Conservation (phyloP, 495 filamentous ascomycete genomes). For the Tuber brumale region DNA sequence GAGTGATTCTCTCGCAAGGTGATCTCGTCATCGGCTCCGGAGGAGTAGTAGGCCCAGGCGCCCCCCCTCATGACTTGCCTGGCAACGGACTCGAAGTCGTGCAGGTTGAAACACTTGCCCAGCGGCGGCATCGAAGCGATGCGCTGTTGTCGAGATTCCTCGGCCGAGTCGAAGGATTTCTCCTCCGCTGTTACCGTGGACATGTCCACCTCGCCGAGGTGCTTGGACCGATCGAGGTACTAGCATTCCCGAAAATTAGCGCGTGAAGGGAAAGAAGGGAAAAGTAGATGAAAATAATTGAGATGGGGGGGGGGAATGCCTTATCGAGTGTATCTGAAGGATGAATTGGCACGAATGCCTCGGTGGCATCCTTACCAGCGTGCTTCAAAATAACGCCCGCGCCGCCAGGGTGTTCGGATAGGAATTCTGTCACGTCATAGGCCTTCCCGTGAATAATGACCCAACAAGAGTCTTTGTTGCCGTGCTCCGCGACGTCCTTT, state of each 20-base stretch:
- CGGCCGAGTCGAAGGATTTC: slow-evolving; percentile 66
- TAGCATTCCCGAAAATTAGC: slow-evolving; percentile 32
- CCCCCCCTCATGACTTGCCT: slow-evolving; percentile 84
- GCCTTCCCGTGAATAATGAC: slow-evolving; percentile 67
- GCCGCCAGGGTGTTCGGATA: slow-evolving; percentile 64
- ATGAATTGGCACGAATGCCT: slow-evolving; percentile 76
- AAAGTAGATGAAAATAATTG: neutral
- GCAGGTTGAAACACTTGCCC: slow-evolving; percentile 85
- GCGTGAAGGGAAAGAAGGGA: neutral
- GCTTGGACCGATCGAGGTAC: slow-evolving; percentile 77
- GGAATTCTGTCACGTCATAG: slow-evolving; percentile 75
- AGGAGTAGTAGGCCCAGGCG: slow-evolving; percentile 95
- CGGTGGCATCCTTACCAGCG: slow-evolving; percentile 80
- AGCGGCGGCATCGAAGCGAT: slow-evolving; percentile 72
- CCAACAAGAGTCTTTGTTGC: slow-evolving; percentile 65
- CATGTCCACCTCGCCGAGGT: slow-evolving; percentile 90
- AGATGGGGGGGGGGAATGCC: slow-evolving; percentile 10
- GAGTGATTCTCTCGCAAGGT: slow-evolving; percentile 95
- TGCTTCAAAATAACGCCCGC: slow-evolving; percentile 72
- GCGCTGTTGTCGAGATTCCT: slow-evolving; percentile 65
- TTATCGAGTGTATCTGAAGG: slow-evolving; percentile 69
- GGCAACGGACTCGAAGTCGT: slow-evolving; percentile 92
- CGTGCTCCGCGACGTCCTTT: slow-evolving; percentile 62
- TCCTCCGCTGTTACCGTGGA: slow-evolving; percentile 66
- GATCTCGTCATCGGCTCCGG: slow-evolving; percentile 94